phyloP scores from a whole-genome alignment of 257 asterid genomes.

The Forsythia viridissima region DNA sequence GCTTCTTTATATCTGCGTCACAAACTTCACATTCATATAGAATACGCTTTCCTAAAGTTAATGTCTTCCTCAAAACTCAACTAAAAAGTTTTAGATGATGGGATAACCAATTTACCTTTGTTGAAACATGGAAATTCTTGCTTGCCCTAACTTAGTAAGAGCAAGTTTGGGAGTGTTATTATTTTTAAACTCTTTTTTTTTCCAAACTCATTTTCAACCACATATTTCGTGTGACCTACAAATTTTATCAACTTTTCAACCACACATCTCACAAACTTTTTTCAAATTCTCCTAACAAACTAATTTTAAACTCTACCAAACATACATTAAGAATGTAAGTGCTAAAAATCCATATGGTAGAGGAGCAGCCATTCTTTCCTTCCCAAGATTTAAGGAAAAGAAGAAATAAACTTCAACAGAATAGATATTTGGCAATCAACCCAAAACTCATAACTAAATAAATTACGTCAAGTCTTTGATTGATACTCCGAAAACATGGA shows the following conservation, averaged over 20 bases:
- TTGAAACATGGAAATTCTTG: not conserved
- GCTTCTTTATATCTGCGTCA: no score
- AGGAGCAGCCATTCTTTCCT: not conserved
- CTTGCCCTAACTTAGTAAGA: not conserved
- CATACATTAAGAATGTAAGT: not conserved
- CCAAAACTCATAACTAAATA: not conserved
- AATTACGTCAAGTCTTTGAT: not conserved
- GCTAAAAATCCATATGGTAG: not conserved
- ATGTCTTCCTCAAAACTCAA: not conserved
- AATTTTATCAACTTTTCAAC: no score
- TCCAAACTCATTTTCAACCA: no score
- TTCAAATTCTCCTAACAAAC: no score
- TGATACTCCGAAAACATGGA: not conserved
- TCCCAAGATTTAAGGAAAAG: not conserved
- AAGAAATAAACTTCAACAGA: not conserved
- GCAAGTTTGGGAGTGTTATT: no score
- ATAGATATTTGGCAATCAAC: not conserved
- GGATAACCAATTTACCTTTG: not conserved
- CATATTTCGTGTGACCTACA: no score
- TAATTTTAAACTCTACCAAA: no score
- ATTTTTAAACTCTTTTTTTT: no score
- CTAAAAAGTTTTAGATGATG: not conserved
- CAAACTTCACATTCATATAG: no score
- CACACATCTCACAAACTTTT: no score
- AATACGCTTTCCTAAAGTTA: no score